These are phyloP conservation scores for Hansenula anomala DNA, from an alignment of 1,139 yeast genomes.

Conservation along the genomic window DNA sequence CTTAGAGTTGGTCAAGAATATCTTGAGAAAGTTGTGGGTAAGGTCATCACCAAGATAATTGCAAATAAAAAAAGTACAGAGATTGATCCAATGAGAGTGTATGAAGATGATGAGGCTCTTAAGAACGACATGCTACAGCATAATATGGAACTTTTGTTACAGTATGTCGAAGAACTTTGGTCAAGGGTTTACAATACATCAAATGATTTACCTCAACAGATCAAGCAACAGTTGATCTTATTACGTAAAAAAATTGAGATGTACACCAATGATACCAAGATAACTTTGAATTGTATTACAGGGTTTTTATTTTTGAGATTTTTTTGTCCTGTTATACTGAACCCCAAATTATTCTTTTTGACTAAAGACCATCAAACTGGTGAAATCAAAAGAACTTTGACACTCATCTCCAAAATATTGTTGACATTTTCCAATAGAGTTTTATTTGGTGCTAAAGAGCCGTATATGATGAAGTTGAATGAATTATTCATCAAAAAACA, in stretches of 20 bases:
- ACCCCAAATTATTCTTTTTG: conserved; percentile 79
- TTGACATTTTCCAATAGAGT: conserved; percentile 78
- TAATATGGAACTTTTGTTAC: conserved; percentile 49
- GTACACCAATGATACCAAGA: conserved; percentile 43
- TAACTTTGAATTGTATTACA: conserved; percentile 63
- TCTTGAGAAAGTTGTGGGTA: conserved; percentile 67
- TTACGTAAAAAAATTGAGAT: conserved; percentile 57
- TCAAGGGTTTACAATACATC: conserved; percentile 59
- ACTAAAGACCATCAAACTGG: conserved; percentile 70
- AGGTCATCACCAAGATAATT: conserved; percentile 54
- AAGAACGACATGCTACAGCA: conserved; percentile 35
- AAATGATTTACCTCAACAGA: conserved; percentile 69
- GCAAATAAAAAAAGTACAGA: conserved; percentile 50
- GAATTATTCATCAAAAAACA: conserved; percentile 51
- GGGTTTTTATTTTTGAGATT: conserved; percentile 83
- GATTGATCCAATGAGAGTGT: conserved; percentile 59
- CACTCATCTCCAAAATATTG: conserved; percentile 76
- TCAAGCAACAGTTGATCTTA: conserved; percentile 55
- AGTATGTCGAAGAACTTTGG: conserved; percentile 69
- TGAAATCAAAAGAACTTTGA: conserved; percentile 67
- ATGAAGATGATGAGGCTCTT: conserved; percentile 36
- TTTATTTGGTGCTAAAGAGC: conserved; percentile 75
- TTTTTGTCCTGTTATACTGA: conserved; percentile 86
- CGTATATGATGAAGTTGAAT: conserved; percentile 71
- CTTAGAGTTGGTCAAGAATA: conserved; percentile 77